Percentiles rank a stretch among this genome's conserved stretches.
Evolutionary conservation across 257 asterid species (phyloP).

Genomic region (Solanum corneliomulleri): DNA sequence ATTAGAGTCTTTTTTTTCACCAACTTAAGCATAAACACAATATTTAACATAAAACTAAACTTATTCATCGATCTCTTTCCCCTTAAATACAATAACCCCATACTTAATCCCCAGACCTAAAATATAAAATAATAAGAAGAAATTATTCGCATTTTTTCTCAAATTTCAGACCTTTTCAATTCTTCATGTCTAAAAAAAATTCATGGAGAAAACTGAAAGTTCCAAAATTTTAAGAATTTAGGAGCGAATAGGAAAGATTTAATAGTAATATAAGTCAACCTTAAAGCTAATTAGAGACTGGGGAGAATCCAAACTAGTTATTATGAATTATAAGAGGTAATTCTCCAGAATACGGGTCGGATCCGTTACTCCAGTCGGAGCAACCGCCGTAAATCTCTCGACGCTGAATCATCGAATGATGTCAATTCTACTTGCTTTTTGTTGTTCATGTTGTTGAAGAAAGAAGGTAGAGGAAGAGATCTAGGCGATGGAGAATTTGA

Average conservation of each 20-base stretch:
- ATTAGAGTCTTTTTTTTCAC: background rate
- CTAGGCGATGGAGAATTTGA: conserved; percentile 61
- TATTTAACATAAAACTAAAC: background rate
- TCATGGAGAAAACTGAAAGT: conserved; percentile 4
- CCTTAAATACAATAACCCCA: background rate
- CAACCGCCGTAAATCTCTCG: conserved; percentile 31
- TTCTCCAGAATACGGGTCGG: background rate
- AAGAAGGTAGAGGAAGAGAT: conserved; percentile 58
- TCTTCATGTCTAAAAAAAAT: conserved; percentile 18
- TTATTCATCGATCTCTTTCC: background rate
- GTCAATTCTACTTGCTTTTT: conserved; percentile 3
- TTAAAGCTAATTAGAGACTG: background rate
- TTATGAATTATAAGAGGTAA: background rate
- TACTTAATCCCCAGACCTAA: background rate
- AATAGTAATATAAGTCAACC: background rate
- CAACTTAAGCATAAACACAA: background rate
- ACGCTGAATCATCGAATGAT: conserved; percentile 40
- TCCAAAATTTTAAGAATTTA: background rate
- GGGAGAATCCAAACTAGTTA: background rate
- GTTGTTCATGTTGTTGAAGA: conserved; percentile 24
- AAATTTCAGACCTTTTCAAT: background rate
- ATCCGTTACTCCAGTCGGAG: conserved; percentile 18
- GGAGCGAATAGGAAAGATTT: background rate
- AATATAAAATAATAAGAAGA: background rate
- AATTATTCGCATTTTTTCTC: background rate